These are phyloP conservation scores for Colletotrichum kahawae DNA, from an alignment of 2,329 filamentous ascomycete genomes.

Conservation along the genomic window DNA sequence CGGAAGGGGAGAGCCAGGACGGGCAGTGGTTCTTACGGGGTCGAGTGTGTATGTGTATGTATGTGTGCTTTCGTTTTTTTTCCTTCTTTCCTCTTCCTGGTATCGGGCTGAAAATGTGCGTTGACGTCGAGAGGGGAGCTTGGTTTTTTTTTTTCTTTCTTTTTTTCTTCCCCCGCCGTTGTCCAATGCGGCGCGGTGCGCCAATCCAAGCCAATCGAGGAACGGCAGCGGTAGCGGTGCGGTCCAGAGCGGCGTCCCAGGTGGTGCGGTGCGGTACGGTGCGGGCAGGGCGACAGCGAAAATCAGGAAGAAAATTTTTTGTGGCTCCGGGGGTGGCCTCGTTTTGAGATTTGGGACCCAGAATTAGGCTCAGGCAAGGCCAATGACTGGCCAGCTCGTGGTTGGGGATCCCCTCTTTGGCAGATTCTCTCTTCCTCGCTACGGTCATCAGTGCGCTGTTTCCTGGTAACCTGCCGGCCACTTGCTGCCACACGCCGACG, in stretches of 20 bases:
- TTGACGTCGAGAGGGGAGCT: not conserved
- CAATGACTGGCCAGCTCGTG: not conserved
- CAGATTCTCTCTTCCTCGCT: not conserved
- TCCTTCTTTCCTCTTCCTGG: not conserved
- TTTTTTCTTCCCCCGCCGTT: not conserved
- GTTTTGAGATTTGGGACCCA: conserved; percentile 13
- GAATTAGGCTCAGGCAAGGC: not conserved
- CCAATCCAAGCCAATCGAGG: not conserved
- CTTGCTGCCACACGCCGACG: not conserved
- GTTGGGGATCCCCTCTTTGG: not conserved
- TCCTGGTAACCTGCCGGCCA: not conserved
- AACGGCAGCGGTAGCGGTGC: not conserved
- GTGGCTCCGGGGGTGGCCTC: conserved; percentile 21
- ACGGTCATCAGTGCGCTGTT: not conserved
- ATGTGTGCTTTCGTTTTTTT: not conserved
- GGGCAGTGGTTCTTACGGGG: not conserved
- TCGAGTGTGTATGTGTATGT: not conserved
- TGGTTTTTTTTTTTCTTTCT: not conserved
- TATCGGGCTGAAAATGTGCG: not conserved
- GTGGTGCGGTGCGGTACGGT: not conserved
- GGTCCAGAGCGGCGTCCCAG: not conserved
- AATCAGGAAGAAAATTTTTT: conserved; percentile 13
- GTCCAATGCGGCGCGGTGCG: not conserved
- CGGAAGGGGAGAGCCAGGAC: conserved; percentile 10
- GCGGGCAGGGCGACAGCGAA: not conserved